These are phyloP conservation scores for Cucurbita ficifolia DNA, from an alignment of 306 rosid genomes.

Conservation along the genomic window DNA sequence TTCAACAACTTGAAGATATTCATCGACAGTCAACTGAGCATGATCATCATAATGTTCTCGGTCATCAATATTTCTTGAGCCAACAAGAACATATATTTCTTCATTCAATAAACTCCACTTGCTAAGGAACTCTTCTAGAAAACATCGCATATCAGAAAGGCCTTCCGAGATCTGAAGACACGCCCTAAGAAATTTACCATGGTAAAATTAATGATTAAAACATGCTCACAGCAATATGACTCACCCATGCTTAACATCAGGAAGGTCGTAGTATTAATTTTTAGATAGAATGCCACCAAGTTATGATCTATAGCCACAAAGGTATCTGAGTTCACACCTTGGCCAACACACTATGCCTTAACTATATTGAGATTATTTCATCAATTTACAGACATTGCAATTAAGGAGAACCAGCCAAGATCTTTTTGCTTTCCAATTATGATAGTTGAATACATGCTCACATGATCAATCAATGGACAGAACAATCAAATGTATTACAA, in stretches of 20 bases:
- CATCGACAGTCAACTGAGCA: conserved; percentile 29
- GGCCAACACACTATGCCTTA: not conserved
- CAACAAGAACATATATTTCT: conserved; percentile 23
- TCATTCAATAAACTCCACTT: conserved; percentile 52
- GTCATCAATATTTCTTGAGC: conserved; percentile 21
- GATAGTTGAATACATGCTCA: not conserved
- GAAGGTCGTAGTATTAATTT: not conserved
- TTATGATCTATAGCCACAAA: not conserved
- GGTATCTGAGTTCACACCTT: not conserved
- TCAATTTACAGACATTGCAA: not conserved
- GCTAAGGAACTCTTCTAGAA: conserved; percentile 53
- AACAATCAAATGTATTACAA: not conserved
- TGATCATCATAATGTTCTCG: conserved; percentile 3
- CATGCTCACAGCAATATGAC: not conserved
- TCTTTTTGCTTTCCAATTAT: not conserved
- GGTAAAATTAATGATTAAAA: not conserved
- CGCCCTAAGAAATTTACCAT: conserved; percentile 29
- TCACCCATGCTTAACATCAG: not conserved
- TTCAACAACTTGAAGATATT: conserved; percentile 58
- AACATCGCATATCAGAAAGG: conserved; percentile 21
- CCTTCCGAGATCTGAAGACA: conserved; percentile 49
- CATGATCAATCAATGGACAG: not conserved
- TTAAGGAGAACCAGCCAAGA: not conserved
- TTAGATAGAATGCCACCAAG: not conserved
- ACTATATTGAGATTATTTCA: not conserved